These are phyloP conservation scores for Lentinula detonsa DNA, from an alignment of 768 basidiomycete genomes.

Conservation along the genomic window DNA sequence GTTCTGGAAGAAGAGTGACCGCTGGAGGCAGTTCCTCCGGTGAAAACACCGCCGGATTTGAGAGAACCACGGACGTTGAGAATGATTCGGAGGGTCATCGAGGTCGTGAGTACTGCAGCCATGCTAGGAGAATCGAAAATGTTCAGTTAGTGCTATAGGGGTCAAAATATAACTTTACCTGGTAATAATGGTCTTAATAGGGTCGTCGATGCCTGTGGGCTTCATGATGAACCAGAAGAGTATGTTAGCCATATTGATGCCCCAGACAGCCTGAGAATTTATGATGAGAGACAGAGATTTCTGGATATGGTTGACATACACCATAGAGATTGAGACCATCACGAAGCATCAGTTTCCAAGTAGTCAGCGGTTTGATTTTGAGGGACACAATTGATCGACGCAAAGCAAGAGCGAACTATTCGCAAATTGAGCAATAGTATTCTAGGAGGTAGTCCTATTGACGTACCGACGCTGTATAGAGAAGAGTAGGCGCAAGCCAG, in stretches of 20 bases:
- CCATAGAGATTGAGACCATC: constrained; percentile 85
- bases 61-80: constrained; percentile 78
- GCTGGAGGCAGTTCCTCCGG: constrained; percentile 31
- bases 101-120: constrained; percentile 81
- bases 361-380: constrained; percentile 47
- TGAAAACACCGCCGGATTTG: constrained; percentile 64
- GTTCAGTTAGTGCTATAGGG: not conserved
- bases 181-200: constrained; percentile 78
- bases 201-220: constrained; percentile 54
- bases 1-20: constrained; percentile 36
- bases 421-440: not conserved
- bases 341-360: constrained; percentile 87
- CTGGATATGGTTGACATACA: constrained; percentile 27
- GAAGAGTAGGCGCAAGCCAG: constrained; percentile 72
- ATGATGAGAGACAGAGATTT: constrained; percentile 3
- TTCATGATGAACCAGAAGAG: constrained; percentile 84
- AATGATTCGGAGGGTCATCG: constrained; percentile 85
- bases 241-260: constrained; percentile 79
- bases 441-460: not conserved
- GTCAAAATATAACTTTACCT: constrained; percentile 25
- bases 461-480: constrained; percentile 64
- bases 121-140: constrained; percentile 36
- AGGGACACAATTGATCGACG: constrained; percentile 55
- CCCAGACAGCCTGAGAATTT: constrained; percentile 52
- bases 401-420: constrained; percentile 54